These are phyloP conservation scores for Funneliformis mosseae DNA, from an alignment of 192 early-diverging fungal genomes.

Conservation along the genomic window DNA sequence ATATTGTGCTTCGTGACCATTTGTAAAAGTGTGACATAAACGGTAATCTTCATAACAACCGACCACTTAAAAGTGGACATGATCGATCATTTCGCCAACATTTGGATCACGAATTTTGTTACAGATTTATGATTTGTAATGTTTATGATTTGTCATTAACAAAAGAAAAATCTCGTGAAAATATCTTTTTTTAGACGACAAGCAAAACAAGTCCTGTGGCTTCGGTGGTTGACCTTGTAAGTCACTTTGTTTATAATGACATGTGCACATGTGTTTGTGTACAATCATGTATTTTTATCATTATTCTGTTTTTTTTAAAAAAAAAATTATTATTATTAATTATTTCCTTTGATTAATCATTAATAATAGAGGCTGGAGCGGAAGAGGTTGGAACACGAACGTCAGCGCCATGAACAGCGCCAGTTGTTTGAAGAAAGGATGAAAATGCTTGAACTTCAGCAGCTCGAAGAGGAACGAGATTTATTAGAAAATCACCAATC, in stretches of 20 bases:
- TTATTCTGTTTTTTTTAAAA: not conserved
- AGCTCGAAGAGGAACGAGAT: constrained; percentile 50
- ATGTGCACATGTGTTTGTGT: too few relatives aligned
- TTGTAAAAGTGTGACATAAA: not conserved
- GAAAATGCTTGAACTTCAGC: constrained; percentile 52
- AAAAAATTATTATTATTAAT: not conserved
- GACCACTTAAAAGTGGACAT: too few relatives aligned
- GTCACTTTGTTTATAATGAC: not conserved
- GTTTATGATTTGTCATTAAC: not conserved
- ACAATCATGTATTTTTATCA: not conserved
- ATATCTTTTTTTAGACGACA: not conserved
- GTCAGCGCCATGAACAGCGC: constrained; percentile 44
- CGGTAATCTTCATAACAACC: too few relatives aligned
- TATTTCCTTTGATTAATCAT: constrained; percentile 13
- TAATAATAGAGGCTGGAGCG: constrained; percentile 43
- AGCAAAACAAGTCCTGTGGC: not conserved
- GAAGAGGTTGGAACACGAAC: constrained; percentile 50
- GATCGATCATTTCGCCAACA: too few relatives aligned
- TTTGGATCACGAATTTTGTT: too few relatives aligned
- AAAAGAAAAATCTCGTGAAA: not conserved
- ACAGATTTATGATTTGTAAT: not conserved
- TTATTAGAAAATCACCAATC: constrained; percentile 41
- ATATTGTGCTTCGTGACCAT: not conserved
- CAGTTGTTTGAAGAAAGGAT: constrained; percentile 52
- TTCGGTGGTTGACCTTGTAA: constrained; percentile 1